Conservation (phyloP, 2,329 filamentous ascomycete genomes). For the Mariannaea elegans region DNA sequence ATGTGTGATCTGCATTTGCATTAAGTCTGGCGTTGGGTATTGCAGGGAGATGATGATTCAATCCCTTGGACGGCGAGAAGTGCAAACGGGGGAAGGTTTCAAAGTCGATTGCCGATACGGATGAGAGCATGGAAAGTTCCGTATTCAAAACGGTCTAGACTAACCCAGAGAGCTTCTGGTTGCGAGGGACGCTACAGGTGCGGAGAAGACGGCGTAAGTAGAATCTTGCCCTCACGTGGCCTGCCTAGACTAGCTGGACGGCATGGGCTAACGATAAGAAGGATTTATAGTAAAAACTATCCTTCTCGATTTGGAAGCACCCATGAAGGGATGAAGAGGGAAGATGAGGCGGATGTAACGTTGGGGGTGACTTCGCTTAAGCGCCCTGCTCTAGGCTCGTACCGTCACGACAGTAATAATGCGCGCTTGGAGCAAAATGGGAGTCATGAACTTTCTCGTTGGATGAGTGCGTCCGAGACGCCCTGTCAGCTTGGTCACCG, state of each 20-base stretch:
- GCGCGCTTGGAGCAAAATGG: background rate
- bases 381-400: background rate
- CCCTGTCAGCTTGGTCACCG: constrained; percentile 10
- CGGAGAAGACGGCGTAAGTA: background rate
- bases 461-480: background rate
- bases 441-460: background rate
- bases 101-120: constrained; percentile 1
- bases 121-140: background rate
- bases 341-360: constrained; percentile 18
- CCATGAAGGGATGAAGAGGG: background rate
- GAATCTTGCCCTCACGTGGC: constrained; percentile 9
- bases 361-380: constrained; percentile 14
- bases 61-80: background rate
- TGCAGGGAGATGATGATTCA: constrained; percentile 1
- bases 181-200: constrained; percentile 1
- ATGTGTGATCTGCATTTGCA: constrained; percentile 12
- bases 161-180: background rate
- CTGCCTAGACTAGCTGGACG: constrained; percentile 1
- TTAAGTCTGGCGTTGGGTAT: constrained; percentile 13
- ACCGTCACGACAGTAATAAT: background rate
- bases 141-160: background rate
- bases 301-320: constrained; percentile 14
- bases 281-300: constrained; percentile 17
- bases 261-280: constrained; percentile 11
- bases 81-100: background rate